These are phyloP conservation scores for Rhizophagus clarus DNA, from an alignment of 192 early-diverging fungal genomes.

Conservation along the genomic window DNA sequence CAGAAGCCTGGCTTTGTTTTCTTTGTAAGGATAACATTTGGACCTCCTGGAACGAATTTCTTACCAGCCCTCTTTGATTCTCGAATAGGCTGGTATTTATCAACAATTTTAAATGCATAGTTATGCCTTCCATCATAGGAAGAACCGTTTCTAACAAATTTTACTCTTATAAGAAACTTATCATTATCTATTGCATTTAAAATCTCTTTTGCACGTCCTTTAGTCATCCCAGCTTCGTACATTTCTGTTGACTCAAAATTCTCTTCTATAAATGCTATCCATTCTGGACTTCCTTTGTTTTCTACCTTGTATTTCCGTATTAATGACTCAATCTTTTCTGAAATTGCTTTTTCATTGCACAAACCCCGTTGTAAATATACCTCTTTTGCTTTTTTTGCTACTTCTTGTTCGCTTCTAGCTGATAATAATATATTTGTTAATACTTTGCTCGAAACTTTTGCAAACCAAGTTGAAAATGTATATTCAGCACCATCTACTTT, in stretches of 20 bases:
- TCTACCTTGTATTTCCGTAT: neutral
- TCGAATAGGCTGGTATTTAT: too few relatives aligned
- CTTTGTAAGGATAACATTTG: neutral
- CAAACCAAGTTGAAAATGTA: too few relatives aligned
- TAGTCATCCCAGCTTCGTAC: constrained; percentile 6
- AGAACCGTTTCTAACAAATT: too few relatives aligned
- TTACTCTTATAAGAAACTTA: too few relatives aligned
- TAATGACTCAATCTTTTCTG: neutral
- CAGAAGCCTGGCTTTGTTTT: too few relatives aligned
- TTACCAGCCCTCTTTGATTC: too few relatives aligned
- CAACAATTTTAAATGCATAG: too few relatives aligned
- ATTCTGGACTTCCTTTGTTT: constrained; percentile 11
- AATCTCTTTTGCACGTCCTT: constrained; percentile 9
- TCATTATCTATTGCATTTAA: constrained; percentile 25
- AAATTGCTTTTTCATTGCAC: neutral
- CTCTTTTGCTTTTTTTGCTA: neutral
- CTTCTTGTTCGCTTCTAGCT: neutral
- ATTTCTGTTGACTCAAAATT: neutral
- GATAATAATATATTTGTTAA: neutral
- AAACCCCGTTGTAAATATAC: neutral
- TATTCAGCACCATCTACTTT: too few relatives aligned
- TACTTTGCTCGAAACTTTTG: neutral
- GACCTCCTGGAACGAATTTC: constrained; percentile 1
- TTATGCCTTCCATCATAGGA: too few relatives aligned
- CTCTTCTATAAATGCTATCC: neutral